Conservation (phyloP, 1,139 yeast species). For the Scheffersomyces cryptocercus region DNA sequence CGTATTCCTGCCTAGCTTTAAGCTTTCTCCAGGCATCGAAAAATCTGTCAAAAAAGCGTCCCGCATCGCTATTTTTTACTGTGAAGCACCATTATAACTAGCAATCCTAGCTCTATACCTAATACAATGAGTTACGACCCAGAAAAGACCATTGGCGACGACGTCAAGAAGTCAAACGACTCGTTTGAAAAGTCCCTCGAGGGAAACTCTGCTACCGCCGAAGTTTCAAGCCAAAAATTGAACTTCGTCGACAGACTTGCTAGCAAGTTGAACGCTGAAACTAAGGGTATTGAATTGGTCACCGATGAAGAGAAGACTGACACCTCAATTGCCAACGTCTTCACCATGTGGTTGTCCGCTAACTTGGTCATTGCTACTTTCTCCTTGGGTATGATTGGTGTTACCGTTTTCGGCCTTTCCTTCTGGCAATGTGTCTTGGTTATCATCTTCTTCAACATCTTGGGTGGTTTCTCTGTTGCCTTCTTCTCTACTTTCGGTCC, state of each 20-base stretch:
- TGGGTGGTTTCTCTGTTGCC: conserved; percentile 81
- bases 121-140: neutral
- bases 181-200: conserved; percentile 27
- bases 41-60: too few species aligned
- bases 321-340: conserved; percentile 63
- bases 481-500: conserved; percentile 84
- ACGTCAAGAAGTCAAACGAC: conserved; percentile 21
- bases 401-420: conserved; percentile 51
- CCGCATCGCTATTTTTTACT: too few species aligned
- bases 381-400: conserved; percentile 80
- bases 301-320: conserved; percentile 70
- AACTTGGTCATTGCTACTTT: conserved; percentile 86
- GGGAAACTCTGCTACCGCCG: conserved; percentile 22
- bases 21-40: too few species aligned
- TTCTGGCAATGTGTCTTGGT: conserved; percentile 67
- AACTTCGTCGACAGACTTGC: conserved; percentile 27
- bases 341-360: conserved; percentile 92
- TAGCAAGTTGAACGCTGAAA: conserved; percentile 51
- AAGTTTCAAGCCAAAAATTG: conserved; percentile 15
- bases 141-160: conserved; percentile 1
- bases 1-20: too few species aligned
- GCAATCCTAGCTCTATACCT: too few species aligned
- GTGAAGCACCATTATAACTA: too few species aligned
- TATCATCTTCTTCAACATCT: conserved; percentile 68
- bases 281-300: conserved; percentile 68